phyloP scores from a whole-genome alignment of 352 stramenopile species.

The Globisporangium polare region DNA sequence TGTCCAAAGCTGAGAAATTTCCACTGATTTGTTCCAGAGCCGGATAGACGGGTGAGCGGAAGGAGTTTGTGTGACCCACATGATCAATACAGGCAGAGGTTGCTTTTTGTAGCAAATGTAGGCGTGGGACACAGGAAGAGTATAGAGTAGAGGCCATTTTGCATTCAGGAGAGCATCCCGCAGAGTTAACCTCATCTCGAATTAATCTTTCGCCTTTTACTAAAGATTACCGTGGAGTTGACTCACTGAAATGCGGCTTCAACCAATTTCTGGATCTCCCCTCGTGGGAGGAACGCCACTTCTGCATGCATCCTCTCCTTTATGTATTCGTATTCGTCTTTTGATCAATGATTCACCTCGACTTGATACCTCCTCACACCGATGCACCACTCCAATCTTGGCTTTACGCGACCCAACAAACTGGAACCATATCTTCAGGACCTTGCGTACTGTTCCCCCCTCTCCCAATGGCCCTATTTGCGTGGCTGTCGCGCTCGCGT shows the following conservation, averaged over 20 bases:
- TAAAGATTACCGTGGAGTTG: slow-evolving; percentile 91
- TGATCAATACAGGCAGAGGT: neutral
- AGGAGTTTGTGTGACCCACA: neutral
- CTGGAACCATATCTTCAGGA: no score
- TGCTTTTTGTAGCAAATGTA: neutral
- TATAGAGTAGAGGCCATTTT: neutral
- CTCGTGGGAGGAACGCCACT: slow-evolving; percentile 2
- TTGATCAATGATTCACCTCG: no score
- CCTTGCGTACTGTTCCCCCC: neutral
- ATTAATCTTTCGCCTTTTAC: slow-evolving; percentile 94
- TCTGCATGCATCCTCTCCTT: neutral
- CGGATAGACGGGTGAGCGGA: neutral
- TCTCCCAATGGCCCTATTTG: neutral
- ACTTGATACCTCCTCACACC: no score
- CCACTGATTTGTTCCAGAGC: neutral
- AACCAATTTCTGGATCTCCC: slow-evolving; percentile 41
- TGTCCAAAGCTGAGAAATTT: neutral
- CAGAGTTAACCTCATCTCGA: slow-evolving; percentile 69
- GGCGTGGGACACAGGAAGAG: neutral
- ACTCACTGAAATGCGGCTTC: slow-evolving; percentile 69
- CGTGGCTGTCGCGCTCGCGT: neutral
- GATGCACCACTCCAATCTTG: no score
- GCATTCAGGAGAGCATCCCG: neutral
- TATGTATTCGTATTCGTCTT: no score
- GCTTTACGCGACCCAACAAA: no score